Percentiles rank a stretch among this genome's conserved stretches.
These are phyloP conservation scores for Thelonectria discophora DNA, from an alignment of 2,329 filamentous ascomycete species.

Conservation along the genomic window DNA sequence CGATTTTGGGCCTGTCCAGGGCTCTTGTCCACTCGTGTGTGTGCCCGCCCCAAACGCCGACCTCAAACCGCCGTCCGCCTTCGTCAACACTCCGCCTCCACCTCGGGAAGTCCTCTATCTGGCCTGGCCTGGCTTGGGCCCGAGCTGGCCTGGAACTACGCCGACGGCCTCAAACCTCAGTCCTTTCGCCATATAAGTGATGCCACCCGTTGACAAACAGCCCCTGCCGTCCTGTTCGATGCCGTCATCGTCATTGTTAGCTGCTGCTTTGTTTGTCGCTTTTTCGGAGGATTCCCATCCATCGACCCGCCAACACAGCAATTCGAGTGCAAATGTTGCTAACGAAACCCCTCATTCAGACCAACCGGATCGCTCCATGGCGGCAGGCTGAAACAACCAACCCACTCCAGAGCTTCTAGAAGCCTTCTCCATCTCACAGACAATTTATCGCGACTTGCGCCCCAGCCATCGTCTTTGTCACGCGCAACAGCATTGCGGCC, in stretches of 20 bases:
- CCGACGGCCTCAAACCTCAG: slow-evolving; percentile 43
- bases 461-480: slow-evolving; percentile 10
- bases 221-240: slow-evolving; percentile 25
- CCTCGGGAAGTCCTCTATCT: slow-evolving; percentile 32
- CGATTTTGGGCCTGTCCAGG: slow-evolving; percentile 27
- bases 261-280: slow-evolving; percentile 25
- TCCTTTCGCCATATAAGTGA: slow-evolving; percentile 37
- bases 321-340: slow-evolving; percentile 14
- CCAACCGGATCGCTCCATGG: slow-evolving; percentile 30
- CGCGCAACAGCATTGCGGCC: slow-evolving; percentile 8
- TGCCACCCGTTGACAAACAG: slow-evolving; percentile 21
- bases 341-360: slow-evolving; percentile 32
- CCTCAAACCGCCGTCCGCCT: slow-evolving; percentile 41
- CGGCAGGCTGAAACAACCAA: slow-evolving; percentile 39
- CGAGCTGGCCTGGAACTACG: slow-evolving; percentile 36
- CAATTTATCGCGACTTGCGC: slow-evolving; percentile 19
- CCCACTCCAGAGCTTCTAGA: slow-evolving; percentile 41
- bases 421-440: slow-evolving; percentile 38
- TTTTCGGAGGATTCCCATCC: slow-evolving; percentile 38
- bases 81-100: slow-evolving; percentile 34
- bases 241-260: slow-evolving; percentile 33
- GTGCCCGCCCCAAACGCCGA: slow-evolving; percentile 43
- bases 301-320: slow-evolving; percentile 32
- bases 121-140: slow-evolving; percentile 28
- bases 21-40: slow-evolving; percentile 37